Conservation (phyloP, 441 rosid genomes). For the Macaranga tanarius region DNA sequence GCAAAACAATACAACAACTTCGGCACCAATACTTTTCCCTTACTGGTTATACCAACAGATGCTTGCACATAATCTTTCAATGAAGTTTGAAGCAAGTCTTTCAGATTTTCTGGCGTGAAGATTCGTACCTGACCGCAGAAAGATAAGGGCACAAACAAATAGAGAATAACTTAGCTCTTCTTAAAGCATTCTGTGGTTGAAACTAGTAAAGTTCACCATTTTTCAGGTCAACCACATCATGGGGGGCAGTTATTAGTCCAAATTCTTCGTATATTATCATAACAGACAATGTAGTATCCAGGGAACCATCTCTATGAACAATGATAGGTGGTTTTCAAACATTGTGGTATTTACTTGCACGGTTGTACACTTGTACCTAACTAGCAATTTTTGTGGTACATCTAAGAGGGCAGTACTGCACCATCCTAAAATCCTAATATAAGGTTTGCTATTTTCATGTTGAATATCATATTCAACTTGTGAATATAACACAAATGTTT, state of each 20-base stretch:
- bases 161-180: too few relatives aligned
- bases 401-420: neutral
- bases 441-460: neutral
- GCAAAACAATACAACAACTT: slow-evolving; percentile 56
- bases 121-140: slow-evolving; percentile 50
- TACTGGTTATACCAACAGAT: slow-evolving; percentile 47
- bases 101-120: slow-evolving; percentile 51
- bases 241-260: neutral
- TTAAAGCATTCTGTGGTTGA: too few relatives aligned
- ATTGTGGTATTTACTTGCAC: slow-evolving; percentile 1
- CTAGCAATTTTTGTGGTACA: slow-evolving; percentile 4
- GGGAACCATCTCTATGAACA: too few relatives aligned
- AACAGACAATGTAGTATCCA: too few relatives aligned
- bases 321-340: neutral
- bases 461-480: neutral
- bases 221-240: neutral
- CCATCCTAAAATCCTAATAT: neutral
- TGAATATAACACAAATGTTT: neutral
- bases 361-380: too few relatives aligned
- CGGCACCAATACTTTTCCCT: slow-evolving; percentile 58
- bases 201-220: neutral
- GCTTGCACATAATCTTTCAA: slow-evolving; percentile 60
- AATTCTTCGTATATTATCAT: too few relatives aligned
- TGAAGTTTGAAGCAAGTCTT: slow-evolving; percentile 43
- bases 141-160: neutral